Conservation (phyloP, 1,284 basidiomycete species). For the Cutaneotrichosporon spelunceum region DNA sequence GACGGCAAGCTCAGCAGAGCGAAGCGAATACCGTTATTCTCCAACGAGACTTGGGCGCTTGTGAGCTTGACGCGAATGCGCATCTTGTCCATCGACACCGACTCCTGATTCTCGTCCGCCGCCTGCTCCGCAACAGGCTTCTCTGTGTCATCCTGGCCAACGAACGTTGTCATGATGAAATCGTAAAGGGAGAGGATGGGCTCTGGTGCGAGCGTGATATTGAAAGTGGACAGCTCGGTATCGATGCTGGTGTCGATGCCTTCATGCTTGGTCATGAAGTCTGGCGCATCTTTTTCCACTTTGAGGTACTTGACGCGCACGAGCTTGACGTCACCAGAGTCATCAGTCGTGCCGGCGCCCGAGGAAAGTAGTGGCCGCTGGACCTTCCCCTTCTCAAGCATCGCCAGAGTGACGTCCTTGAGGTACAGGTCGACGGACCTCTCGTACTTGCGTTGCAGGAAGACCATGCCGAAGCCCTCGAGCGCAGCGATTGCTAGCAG, state of each 20-base stretch:
- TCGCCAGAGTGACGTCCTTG: slow-evolving; percentile 60
- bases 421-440: slow-evolving; percentile 85
- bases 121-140: slow-evolving; percentile 7
- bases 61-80: slow-evolving; percentile 81
- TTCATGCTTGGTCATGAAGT: slow-evolving; percentile 77
- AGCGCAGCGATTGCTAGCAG: slow-evolving; percentile 74
- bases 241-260: slow-evolving; percentile 87
- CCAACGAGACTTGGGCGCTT: slow-evolving; percentile 83
- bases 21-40: slow-evolving; percentile 69
- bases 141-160: slow-evolving; percentile 55
- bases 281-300: slow-evolving; percentile 80
- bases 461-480: slow-evolving; percentile 72
- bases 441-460: slow-evolving; percentile 74
- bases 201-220: slow-evolving; percentile 84
- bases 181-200: slow-evolving; percentile 91
- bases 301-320: slow-evolving; percentile 79
- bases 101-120: neutral
- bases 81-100: slow-evolving; percentile 60
- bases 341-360: slow-evolving; percentile 53
- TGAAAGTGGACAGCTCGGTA: slow-evolving; percentile 86
- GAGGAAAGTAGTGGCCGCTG: slow-evolving; percentile 77
- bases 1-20: slow-evolving; percentile 89
- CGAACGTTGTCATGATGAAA: slow-evolving; percentile 97
- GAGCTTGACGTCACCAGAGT: slow-evolving; percentile 60
- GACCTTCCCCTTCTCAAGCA: slow-evolving; percentile 57